These are phyloP conservation scores for Trichoderma cornu-damae DNA, from an alignment of 2,329 filamentous ascomycete species.

Conservation along the genomic window DNA sequence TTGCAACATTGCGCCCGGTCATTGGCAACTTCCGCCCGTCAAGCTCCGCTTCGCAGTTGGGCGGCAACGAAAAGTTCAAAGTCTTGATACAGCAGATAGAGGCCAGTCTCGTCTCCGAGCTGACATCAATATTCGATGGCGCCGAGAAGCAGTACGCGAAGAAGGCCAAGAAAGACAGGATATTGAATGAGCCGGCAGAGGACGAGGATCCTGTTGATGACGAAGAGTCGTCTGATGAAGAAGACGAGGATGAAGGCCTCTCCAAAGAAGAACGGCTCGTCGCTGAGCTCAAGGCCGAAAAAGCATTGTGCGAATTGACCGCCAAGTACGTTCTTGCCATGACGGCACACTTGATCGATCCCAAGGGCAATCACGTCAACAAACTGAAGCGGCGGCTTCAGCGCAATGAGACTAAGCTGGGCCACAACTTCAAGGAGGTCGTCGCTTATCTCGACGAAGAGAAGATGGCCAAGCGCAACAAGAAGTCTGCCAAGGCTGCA, in stretches of 20 bases:
- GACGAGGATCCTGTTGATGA: slow-evolving; percentile 69
- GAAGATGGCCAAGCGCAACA: slow-evolving; percentile 46
- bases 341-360: slow-evolving; percentile 68
- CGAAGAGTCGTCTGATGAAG: slow-evolving; percentile 49
- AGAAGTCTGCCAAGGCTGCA: slow-evolving; percentile 31
- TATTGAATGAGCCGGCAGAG: slow-evolving; percentile 59
- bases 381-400: slow-evolving; percentile 66
- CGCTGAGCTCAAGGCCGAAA: slow-evolving; percentile 70
- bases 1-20: slow-evolving; percentile 62
- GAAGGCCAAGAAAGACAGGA: slow-evolving; percentile 51
- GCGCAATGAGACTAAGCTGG: slow-evolving; percentile 74
- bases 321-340: slow-evolving; percentile 80
- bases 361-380: slow-evolving; percentile 52
- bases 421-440: slow-evolving; percentile 80
- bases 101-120: slow-evolving; percentile 56
- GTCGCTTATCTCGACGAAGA: slow-evolving; percentile 71
- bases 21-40: slow-evolving; percentile 39
- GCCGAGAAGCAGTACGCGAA: slow-evolving; percentile 75
- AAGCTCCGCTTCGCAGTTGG: slow-evolving; percentile 23
- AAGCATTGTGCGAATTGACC: slow-evolving; percentile 78
- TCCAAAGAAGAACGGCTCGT: slow-evolving; percentile 56
- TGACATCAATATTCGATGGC: slow-evolving; percentile 71
- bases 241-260: slow-evolving; percentile 50
- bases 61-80: slow-evolving; percentile 31
- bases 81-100: slow-evolving; percentile 63